phyloP scores from a whole-genome alignment of 176 grass and related monocot genomes.

The Zizania latifolia region DNA sequence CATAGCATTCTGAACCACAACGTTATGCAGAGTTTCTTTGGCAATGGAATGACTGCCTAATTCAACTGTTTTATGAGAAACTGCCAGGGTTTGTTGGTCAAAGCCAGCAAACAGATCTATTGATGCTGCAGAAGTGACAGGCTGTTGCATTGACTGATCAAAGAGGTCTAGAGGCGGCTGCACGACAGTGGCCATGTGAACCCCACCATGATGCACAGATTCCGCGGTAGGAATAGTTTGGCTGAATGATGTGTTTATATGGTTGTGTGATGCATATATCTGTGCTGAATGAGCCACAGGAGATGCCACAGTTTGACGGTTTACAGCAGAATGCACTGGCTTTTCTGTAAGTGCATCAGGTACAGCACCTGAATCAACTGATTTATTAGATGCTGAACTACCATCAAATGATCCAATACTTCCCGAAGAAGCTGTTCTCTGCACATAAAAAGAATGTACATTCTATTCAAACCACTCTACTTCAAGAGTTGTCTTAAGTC shows the following conservation, averaged over 20 bases:
- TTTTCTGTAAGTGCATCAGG: conserved; percentile 51
- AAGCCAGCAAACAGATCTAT: conserved; percentile 72
- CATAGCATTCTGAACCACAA: conserved; percentile 23
- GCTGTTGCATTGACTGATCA: conserved; percentile 40
- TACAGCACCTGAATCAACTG: conserved; percentile 37
- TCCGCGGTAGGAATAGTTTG: conserved; percentile 17
- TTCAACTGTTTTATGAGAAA: conserved; percentile 18
- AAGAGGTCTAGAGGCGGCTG: conserved; percentile 14
- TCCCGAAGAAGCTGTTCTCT: conserved; percentile 82
- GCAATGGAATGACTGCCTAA: conserved; percentile 19
- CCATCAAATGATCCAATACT: conserved; percentile 80
- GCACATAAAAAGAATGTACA: conserved; percentile 34
- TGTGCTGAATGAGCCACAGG: conserved; percentile 37
- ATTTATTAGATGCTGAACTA: conserved; percentile 40
- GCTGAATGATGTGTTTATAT: conserved; percentile 5
- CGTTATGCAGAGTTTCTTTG: conserved; percentile 26
- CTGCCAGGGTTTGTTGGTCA: conserved; percentile 36
- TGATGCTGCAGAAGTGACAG: conserved; percentile 10
- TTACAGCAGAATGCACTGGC: conserved; percentile 41
- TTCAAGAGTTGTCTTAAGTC: neutral
- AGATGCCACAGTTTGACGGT: conserved; percentile 26
- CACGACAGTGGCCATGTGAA: neutral
- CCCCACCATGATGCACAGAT: conserved; percentile 16
- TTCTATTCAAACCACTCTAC: conserved; percentile 1
- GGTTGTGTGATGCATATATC: conserved; percentile 18